A percentile compares a stretch with the other conserved stretches of the same genome.
Conservation (phyloP, 208 protist species). For the Hexamita inflata region DNA sequence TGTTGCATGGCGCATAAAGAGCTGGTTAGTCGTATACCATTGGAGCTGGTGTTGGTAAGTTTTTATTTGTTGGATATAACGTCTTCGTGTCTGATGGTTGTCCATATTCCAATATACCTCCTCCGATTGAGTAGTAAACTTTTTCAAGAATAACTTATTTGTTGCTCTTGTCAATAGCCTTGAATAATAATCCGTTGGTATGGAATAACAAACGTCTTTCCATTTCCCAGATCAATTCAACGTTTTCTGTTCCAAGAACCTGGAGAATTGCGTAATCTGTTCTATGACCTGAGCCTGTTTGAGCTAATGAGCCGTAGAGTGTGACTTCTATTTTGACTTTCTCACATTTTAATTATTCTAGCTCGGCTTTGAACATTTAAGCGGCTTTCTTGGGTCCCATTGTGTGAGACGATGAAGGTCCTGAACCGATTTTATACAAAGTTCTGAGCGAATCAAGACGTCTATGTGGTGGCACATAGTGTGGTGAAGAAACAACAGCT, state of each 20-base stretch:
- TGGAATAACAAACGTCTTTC: not conserved
- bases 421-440: slow-evolving; percentile 26
- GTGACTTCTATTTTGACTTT: no score
- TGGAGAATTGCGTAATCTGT: slow-evolving; percentile 27
- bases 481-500: no score
- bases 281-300: slow-evolving; percentile 23
- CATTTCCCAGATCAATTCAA: not conserved
- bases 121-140: slow-evolving; percentile 18
- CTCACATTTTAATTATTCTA: not conserved
- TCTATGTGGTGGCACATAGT: not conserved
- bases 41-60: no score
- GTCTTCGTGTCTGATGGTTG: not conserved
- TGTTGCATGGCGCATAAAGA: no score
- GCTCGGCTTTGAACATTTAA: not conserved
- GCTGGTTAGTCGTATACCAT: no score
- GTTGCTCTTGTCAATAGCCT: not conserved
- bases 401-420: slow-evolving; percentile 28
- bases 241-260: not conserved
- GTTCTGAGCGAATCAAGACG: not conserved
- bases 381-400: slow-evolving; percentile 9
- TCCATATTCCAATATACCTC: not conserved
- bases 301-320: slow-evolving; percentile 26
- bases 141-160: not conserved
- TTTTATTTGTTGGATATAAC: no score
- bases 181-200: slow-evolving; percentile 10